Evolutionary conservation across 2,329 filamentous ascomycete species (phyloP).

Genomic region (Botrytis aclada): DNA sequence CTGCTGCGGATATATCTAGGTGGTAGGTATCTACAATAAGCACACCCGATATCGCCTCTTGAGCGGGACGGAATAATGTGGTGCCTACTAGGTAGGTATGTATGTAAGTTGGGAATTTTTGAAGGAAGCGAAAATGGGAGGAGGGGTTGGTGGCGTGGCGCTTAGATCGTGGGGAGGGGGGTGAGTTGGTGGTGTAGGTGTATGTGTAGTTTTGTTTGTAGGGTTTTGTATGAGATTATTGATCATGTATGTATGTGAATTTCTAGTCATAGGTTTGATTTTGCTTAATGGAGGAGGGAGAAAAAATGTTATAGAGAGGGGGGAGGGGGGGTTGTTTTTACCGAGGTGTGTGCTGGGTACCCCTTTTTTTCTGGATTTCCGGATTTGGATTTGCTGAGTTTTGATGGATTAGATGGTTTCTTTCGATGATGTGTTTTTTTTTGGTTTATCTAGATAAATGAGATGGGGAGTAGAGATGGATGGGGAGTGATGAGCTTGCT

Average conservation of each 20-base stretch:
- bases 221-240: no score
- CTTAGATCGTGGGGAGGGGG: background rate
- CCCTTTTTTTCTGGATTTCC: background rate
- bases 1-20: no score
- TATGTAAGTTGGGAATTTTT: background rate
- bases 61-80: background rate
- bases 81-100: background rate
- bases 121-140: background rate
- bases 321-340: background rate
- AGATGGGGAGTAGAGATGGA: background rate
- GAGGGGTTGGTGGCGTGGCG: no score
- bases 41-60: background rate
- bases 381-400: background rate
- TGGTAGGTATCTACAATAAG: background rate
- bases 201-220: no score
- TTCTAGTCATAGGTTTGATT: background rate
- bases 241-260: no score
- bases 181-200: no score
- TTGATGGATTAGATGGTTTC: background rate
- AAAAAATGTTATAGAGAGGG: no score
- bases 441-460: background rate
- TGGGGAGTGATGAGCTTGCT: accelerated
- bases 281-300: background rate
- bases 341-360: background rate
- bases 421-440: background rate